Evolutionary conservation across 1,284 basidiomycete genomes (phyloP), one percentile per base, ranked within the genome.

Genomic region (Hemileia vastatrix): DNA sequence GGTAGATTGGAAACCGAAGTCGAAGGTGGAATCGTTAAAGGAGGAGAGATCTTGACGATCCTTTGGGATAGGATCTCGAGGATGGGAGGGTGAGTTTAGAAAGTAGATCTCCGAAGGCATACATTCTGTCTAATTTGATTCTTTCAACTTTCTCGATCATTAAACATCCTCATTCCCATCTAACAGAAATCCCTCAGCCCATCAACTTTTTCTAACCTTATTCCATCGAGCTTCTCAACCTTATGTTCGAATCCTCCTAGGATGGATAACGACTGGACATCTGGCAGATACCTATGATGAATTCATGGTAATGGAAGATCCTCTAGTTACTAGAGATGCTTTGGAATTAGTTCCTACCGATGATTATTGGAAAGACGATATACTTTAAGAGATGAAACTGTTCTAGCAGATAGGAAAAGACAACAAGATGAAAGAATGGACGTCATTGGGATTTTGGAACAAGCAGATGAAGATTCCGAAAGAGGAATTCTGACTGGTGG

Each of bases 301-400:
- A 62, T 75, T 74, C 60, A 72, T 75, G 67, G 69, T 75, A 47
- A 67, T 73, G 64, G 73, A 75, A 52, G 72, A 74, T 63, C 66
- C 70, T 32, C 68, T 68, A n/a, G 72, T 75, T 43, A 75, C 72
- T 2, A 68, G 68, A 3, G 73, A 70, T 43, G 66, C 66, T 11
- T 69, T 75, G 54, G 72, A 74, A 63, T 68, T 65, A 11, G 72
- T 73, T 45, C 72, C 72, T 3, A 72, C 73, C 11, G 73, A 75
- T 63, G 73, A 74, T 63, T 75, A 74, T 67, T 75, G 73, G 73
- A 75, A 57, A 70, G 70, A n/a, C 66, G 73, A 1, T 75, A 75
- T 66, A 74, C 71, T 18, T 65, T 75, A 19, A 69, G 73, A 2
- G 73, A 75, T 64, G 72, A 73, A 57, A 70, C 68, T 5, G 67